Percentiles rank a stretch among this genome's conserved stretches.
phyloP scores from a whole-genome alignment of 306 rosid genomes.

The Malus sieversii region DNA sequence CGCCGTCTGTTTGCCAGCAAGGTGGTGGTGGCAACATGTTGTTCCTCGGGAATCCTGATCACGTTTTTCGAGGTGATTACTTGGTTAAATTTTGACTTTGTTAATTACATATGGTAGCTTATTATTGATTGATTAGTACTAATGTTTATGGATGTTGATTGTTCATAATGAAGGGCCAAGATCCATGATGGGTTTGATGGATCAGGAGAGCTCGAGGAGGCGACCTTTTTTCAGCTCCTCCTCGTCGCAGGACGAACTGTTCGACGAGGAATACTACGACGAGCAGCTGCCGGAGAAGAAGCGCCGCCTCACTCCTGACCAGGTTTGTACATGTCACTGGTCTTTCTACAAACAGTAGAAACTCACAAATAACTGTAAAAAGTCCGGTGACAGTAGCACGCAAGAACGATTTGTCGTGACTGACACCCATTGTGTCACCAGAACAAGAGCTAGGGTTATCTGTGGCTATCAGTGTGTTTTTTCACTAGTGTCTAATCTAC shows the following conservation, averaged over 20 bases:
- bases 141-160: not conserved
- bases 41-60: constrained; percentile 64
- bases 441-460: no score
- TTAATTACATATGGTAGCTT: not conserved
- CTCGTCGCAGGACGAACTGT: constrained; percentile 59
- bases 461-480: no score
- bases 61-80: constrained; percentile 54
- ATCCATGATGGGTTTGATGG: constrained; percentile 54
- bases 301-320: constrained; percentile 89
- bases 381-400: no score
- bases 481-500: no score
- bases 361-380: no score
- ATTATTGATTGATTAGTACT: not conserved
- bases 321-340: constrained; percentile 31
- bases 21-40: constrained; percentile 54
- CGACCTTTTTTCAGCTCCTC: constrained; percentile 68
- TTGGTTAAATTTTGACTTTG: not conserved
- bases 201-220: constrained; percentile 62
- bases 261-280: constrained; percentile 80
- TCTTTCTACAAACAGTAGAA: no score
- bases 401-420: no score
- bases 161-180: constrained; percentile 37
- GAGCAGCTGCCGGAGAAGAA: constrained; percentile 94
- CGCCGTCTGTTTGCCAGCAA: constrained; percentile 28
- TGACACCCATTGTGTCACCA: no score